Evolutionary conservation across 441 rosid species (phyloP), one percentile per base, ranked within the genome.

Genomic region (Eruca vesicaria): DNA sequence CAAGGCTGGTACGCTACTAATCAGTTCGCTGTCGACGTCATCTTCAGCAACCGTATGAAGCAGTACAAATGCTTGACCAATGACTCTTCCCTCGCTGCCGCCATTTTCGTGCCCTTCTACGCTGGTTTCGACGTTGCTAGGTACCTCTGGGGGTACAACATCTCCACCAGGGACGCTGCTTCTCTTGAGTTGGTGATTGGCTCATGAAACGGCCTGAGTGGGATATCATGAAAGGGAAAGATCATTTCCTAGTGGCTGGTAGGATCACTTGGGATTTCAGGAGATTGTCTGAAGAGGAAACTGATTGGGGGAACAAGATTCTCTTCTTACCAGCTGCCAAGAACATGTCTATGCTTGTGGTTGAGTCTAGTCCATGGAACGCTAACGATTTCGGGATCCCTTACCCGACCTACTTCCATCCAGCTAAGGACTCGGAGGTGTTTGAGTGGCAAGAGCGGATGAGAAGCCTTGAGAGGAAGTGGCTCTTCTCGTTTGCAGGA

Each of bases 221-320:
- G 98, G 86, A 82, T 14, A 84, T 95, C 8, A 93, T 91, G 98
- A 86, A 79, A 56, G 99, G 99, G 9, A 89, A 80, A 86, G 98
- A 95, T 82, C 99, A 95, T 83, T 95, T 95, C 74, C 87, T 95
- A 63, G 98, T 95, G 62, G 98, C 97, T 0, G 99, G 99, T 58
- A 86, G 99, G 86, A 95, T 95, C 26, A 93, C 98, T 0, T 95
- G 99, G 99, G 99, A 95, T 83, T 95, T 93, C 75, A 89, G 99
- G 87, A 89, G 99, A 66, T 64, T 93, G 72, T 52, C 85, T 3
- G 98, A 95, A 18, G 84, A 86, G 61, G 94, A 93, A 66, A 26
- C 74, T 0, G 97, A 95, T 45, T 95, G 99, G 99, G 99, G 99
- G 11, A 95, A 90, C 69, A 93, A 95, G 84, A 92, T 95, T 81